These are phyloP conservation scores for Nemophila menziesii DNA, from an alignment of 257 asterid genomes.

Conservation along the genomic window DNA sequence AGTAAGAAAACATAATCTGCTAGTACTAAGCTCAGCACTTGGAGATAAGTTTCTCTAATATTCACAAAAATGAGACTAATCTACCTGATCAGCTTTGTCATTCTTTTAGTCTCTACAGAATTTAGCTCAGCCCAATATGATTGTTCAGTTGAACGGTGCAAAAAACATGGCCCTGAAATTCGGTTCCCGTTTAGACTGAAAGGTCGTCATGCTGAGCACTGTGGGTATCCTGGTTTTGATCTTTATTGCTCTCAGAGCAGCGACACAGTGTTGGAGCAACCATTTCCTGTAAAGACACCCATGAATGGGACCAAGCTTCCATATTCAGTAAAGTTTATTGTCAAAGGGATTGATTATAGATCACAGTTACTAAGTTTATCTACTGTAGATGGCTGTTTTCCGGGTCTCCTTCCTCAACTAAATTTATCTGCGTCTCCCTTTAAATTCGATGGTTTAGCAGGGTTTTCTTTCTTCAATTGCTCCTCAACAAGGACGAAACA, in stretches of 20 bases:
- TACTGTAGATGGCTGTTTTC: neutral
- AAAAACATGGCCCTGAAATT: neutral
- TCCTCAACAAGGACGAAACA: neutral
- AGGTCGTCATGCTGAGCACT: neutral
- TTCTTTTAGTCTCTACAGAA: neutral
- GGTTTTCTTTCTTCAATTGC: neutral
- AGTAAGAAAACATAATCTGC: no score
- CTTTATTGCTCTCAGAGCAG: neutral
- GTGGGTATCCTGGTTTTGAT: neutral
- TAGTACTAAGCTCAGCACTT: no score
- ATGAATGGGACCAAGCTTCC: constrained; percentile 4
- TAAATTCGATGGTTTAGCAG: neutral
- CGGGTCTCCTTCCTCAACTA: neutral
- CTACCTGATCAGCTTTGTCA: neutral
- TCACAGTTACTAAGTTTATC: neutral
- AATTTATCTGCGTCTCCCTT: constrained; percentile 3
- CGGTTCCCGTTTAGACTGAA: neutral
- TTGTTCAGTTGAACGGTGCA: neutral
- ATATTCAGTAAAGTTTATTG: neutral
- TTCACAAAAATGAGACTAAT: neutral
- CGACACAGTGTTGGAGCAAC: constrained; percentile 6
- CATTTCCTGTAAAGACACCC: constrained; percentile 3
- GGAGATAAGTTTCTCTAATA: no score
- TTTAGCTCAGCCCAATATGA: neutral
- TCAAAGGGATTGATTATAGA: constrained; percentile 1